Base-by-base conservation (phyloP, 495 filamentous ascomycete species). In the Xylaria palmicola region DNA sequence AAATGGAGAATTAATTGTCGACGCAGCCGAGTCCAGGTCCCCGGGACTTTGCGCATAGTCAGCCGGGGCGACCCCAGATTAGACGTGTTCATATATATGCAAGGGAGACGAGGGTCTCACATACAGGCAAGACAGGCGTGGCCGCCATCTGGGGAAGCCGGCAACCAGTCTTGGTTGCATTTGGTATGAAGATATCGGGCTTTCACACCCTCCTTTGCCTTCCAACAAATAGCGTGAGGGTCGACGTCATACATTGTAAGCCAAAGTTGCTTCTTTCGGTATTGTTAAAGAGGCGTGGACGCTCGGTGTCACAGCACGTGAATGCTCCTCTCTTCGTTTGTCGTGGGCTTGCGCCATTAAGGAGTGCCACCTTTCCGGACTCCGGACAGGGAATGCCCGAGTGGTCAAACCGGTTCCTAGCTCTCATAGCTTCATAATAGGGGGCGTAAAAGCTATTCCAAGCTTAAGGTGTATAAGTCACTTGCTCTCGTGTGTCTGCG, bases 21-120 rank as follows among this genome's bases (percentile, higher is more conserved):
- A 19, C 27, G 15, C 9, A 9, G 19, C 12, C 15, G 32, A 19
- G 39, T 30, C 55, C 43, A 49, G 30, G 43, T 32, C 12, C 20
- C 43, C 0, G 40, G 53, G 27, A 30, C 29, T 27, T 36, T 17
- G 41, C 13, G 7, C 15, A 13, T 15, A 7, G 20, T 44, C 6
- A 58, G 53, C 3, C 15, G 5, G 6, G 8, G 17, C 22, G 22
- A 32, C 4, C 24, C n/a, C n/a, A n/a, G n/a, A n/a, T 15, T n/a
- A 27, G 29, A 49, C 13, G 15, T 30, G 10, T 58, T 48, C 30
- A 58, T 37, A 58, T 58, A 49, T 17, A 58, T 39, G 55, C 55
- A 49, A 36, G 32, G 19, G 55, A 49, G 19, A 4, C 41, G 7
- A 8, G 26, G 53, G 36, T 29, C 39, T 36, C 34, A 57, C 55